Evolutionary conservation across 768 basidiomycete genomes (phyloP), one percentile per base, ranked within the genome.

Genomic region (Sporobolomyces pararoseus): DNA sequence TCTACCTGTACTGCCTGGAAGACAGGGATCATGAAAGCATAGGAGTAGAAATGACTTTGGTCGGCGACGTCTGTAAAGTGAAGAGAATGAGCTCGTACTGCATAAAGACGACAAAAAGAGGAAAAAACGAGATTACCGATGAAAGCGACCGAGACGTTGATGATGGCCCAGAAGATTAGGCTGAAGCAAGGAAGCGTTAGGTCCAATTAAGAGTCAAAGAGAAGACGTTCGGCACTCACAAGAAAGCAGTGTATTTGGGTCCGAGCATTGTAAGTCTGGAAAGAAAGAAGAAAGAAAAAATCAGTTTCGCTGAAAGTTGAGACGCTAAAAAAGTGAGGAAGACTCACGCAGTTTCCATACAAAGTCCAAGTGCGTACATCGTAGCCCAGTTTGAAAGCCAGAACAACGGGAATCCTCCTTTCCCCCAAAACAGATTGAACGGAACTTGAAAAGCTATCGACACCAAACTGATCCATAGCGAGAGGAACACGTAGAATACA

Each of bases 331-430:
- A 23, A 12, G 21, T 9, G 39, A 9, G 39, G 39, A 42, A 47
- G 46, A 35, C 46, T 32, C 19, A 39, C 49, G 70, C 65, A 14
- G 50, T 13, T 29, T 71, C 70, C 70, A 71, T 71, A 6, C 35
- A 29, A 35, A 71, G 32, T 14, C 70, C 70, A n/a, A 68, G 21
- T 0, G 42, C 59, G 42, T 39, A 49, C 53, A 54, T 64, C 19
- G 51, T 54, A 35, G 17, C 29, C 46, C 51, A 63, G 52, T 73
- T 73, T 23, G 25, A 67, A 73, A 76, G 65, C 79, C 79, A 80
- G 69, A 78, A 80, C 17, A 79, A 44, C 32, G 76, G 73, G 68
- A 79, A 80, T 29, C 79, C 79, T 42, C 75, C 76, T 31, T 75
- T 57, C 2, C 78, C 77, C 53, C 72, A 78, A 53, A 74, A 71